Base-by-base conservation (phyloP, 805 yeast genomes). In the Ogataea salicorniae region DNA sequence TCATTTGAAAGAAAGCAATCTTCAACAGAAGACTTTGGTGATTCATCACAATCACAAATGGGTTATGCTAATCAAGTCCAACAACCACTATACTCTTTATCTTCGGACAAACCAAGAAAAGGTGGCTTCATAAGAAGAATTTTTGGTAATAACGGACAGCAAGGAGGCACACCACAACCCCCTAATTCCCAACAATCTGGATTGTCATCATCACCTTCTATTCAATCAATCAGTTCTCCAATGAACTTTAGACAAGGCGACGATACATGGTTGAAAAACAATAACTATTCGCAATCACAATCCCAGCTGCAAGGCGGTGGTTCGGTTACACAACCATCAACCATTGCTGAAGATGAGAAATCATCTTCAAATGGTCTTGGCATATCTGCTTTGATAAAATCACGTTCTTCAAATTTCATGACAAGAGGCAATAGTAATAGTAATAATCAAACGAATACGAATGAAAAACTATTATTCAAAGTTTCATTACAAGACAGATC, bases 401-500 rank as follows among this genome's bases (percentile, higher is more conserved):
- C 80, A 3, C 64, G 76, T 44, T 76, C 81, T 1, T 67, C 79
- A 1, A 75, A 75, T 46, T 67, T 77, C 26, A 55, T 77, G 42
- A 76, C 42, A 11, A 42, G 17, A 14, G 33, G 29, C 2, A 18
- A 58, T 39, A 20, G 20, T 20, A 47, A 55, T 26, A 45, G 35
- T 40, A 26, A 34, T 15, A 52, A 69, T 15, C 58, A 67, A 44
- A 57, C 67, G 33, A 39, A 26, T 33, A 44, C 43, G 33, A n/a
- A 22, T 26, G 50, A 47, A 8, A 62, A 56, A 29, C 42, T 53
- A 20, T 37, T 60, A 9, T 73, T 77, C 53, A 69, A 75, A 34
- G 72, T 81, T 9, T 74, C 89, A 1, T 72, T 92, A 45, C 84
- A 81, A 49, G 72, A 75, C 46, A 73, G 95, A 45, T 75, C 87